A percentile compares a stretch with the other conserved stretches of the same genome.
Conservation (phyloP, 176 grass and related monocot species). For the Zea mays region DNA sequence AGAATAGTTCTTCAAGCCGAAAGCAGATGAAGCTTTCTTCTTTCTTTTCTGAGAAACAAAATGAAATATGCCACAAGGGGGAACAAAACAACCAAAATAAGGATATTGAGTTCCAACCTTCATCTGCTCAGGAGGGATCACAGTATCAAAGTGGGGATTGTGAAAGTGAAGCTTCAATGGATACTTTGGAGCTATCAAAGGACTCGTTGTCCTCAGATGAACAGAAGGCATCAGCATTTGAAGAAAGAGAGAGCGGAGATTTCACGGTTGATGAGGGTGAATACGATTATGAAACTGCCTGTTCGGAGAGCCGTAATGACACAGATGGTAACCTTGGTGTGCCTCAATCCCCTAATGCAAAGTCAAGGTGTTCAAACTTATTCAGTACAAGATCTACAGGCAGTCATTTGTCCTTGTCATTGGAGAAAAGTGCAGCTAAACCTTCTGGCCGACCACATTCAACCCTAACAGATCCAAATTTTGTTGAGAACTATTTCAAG, state of each 20-base stretch:
- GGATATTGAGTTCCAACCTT: slow-evolving; percentile 39
- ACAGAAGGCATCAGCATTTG: slow-evolving; percentile 32
- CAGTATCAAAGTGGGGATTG: slow-evolving; percentile 17
- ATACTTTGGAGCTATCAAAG: slow-evolving; percentile 40
- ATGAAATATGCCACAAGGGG: slow-evolving; percentile 28
- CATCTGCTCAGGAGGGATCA: slow-evolving; percentile 38
- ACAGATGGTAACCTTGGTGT: slow-evolving; percentile 31
- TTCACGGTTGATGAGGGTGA: slow-evolving; percentile 31
- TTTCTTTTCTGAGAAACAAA: slow-evolving; percentile 75
- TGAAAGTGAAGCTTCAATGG: slow-evolving; percentile 36
- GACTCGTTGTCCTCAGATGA: slow-evolving; percentile 40
- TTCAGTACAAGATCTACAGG: slow-evolving; percentile 45
- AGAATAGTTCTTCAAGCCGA: slow-evolving; percentile 49
- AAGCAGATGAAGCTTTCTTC: slow-evolving; percentile 89
- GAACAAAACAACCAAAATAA: slow-evolving; percentile 24
- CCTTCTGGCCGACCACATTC: slow-evolving; percentile 66
- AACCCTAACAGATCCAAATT: slow-evolving; percentile 83
- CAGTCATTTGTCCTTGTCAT: slow-evolving; percentile 22
- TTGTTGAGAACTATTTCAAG: slow-evolving; percentile 99
- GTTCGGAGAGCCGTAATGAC: slow-evolving; percentile 46
- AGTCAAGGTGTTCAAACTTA: slow-evolving; percentile 46
- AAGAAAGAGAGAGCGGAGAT: slow-evolving; percentile 42
- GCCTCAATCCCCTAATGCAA: slow-evolving; percentile 41
- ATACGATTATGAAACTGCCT: slow-evolving; percentile 46
- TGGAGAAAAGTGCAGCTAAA: slow-evolving; percentile 45